Evolutionary conservation across 1,139 yeast genomes (phyloP).

Genomic region (Lodderomyces oxycetoniae): DNA sequence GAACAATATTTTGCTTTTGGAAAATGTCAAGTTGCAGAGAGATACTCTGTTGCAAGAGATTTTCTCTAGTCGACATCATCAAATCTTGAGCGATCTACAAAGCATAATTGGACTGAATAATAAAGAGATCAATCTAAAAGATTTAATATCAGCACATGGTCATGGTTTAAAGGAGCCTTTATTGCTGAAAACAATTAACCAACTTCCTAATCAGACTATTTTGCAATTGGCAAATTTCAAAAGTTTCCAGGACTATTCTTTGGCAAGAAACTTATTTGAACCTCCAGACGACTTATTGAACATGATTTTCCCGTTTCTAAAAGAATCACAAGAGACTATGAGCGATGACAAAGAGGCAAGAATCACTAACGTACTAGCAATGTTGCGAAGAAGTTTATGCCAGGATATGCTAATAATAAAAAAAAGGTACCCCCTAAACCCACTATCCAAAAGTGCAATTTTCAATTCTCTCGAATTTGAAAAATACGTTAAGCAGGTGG

Average conservation of each 20-base stretch:
- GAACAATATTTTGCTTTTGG: conserved; percentile 14
- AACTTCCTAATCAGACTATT: conserved; percentile 17
- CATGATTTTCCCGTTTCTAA: conserved; percentile 30
- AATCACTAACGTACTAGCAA: conserved; percentile 18
- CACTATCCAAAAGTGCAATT: conserved; percentile 25
- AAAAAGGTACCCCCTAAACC: conserved; percentile 23
- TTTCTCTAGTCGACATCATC: conserved; percentile 29
- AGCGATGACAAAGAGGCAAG: conserved; percentile 6
- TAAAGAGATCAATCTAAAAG: conserved; percentile 20
- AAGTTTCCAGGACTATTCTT: conserved; percentile 16
- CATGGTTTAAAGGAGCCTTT: conserved; percentile 14
- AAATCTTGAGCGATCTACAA: conserved; percentile 22
- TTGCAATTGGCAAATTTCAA: conserved; percentile 26
- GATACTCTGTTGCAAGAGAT: conserved; percentile 26
- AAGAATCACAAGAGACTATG: conserved; percentile 12
- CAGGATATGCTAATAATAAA: conserved; percentile 34
- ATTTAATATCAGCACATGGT: conserved; percentile 19
- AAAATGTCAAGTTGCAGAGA: conserved; percentile 22
- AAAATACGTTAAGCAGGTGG: conserved; percentile 18
- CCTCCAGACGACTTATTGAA: conserved; percentile 26
- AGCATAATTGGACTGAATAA: conserved; percentile 20
- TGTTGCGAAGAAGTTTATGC: conserved; percentile 24
- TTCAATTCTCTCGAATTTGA: conserved; percentile 23
- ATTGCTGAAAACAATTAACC: conserved; percentile 13
- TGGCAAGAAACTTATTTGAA: conserved; percentile 21